Base-by-base conservation (phyloP, 768 basidiomycete species). In the Myochromella boudieri region DNA sequence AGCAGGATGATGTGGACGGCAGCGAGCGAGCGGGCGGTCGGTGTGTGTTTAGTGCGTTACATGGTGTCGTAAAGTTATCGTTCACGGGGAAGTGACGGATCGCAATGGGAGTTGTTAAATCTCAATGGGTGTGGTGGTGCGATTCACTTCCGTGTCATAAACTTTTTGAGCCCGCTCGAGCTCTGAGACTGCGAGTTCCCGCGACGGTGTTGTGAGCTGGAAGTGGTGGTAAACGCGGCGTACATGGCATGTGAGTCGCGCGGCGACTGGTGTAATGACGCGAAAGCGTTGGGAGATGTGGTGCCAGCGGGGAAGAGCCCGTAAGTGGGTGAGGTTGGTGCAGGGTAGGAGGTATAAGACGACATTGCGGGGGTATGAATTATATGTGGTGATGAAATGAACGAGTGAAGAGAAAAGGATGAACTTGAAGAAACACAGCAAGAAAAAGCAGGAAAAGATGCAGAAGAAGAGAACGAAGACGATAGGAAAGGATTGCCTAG, bases 191-290 rank as follows among this genome's bases (percentile, higher is more conserved):
- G 36, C 14, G 62, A 60, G 46, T 37, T 42, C 22, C 51, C 46
- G 17, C 46, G 56, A 27, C 42, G 52, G 42, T 49, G 51, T 28
- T 54, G 53, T 37, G 55, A 41, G 18, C 43, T 40, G 8, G 52
- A 48, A 14, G 59, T 59, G 37, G 64, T 52, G 22, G 66, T 54
- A 46, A 82, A 72, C 3, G 78, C 69, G 29, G 81, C 69, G 64
- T 80, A 83, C 77, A 82, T 80, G 52, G 66, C 64, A 56, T 85
- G 79, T 3, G 69, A 60, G 54, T 83, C 79, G 42, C 83, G 80
- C 29, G 83, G 83, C 55, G 80, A 74, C 63, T 78, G 78, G 60
- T 82, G 76, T 44, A 84, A 70, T 34, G 71, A 56, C 9, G 69
- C 61, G 60, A 85, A 83, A 10, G 81, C 76, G 46, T 82, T 79